Conservation (phyloP, 2,329 filamentous ascomycete species). For the Pyrenophora teres region DNA sequence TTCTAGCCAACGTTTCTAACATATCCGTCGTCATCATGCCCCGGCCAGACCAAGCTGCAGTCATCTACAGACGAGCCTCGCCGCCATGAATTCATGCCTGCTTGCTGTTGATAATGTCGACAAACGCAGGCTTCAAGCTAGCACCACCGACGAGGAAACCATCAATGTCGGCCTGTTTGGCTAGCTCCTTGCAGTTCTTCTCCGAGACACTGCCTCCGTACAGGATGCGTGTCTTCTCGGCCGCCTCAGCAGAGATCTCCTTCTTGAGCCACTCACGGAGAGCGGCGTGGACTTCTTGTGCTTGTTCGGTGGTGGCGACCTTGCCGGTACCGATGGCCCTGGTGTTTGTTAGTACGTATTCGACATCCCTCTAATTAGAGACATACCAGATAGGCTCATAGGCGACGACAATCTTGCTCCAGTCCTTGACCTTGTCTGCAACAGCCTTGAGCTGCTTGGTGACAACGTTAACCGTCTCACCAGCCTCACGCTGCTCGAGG, state of each 20-base stretch:
- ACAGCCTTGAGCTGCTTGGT: constrained; percentile 85
- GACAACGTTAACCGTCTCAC: constrained; percentile 84
- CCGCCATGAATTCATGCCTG: constrained; percentile 46
- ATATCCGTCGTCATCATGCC: constrained; percentile 1
- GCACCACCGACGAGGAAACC: constrained; percentile 97
- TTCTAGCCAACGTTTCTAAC: constrained; percentile 3
- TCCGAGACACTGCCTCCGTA: constrained; percentile 96
- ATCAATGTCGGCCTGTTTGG: constrained; percentile 93
- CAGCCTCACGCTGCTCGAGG: constrained; percentile 85
- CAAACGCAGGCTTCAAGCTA: constrained; percentile 92
- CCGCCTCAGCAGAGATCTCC: constrained; percentile 74
- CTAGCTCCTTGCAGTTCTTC: constrained; percentile 95
- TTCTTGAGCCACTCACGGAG: constrained; percentile 85
- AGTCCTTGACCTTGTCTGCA: constrained; percentile 78
- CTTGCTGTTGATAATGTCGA: constrained; percentile 71
- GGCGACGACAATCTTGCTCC: constrained; percentile 92
- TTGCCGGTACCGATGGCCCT: constrained; percentile 80
- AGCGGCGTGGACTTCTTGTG: constrained; percentile 63
- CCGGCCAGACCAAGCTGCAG: neutral
- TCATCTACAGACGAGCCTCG: constrained; percentile 45
- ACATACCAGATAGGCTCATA: constrained; percentile 97
- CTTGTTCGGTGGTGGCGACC: constrained; percentile 50
- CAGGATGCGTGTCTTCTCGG: constrained; percentile 88
- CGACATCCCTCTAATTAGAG: neutral
- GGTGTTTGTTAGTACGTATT: constrained; percentile 19